phyloP scores from a whole-genome alignment of 2,329 filamentous ascomycete genomes.

The Phyllachora maydis region DNA sequence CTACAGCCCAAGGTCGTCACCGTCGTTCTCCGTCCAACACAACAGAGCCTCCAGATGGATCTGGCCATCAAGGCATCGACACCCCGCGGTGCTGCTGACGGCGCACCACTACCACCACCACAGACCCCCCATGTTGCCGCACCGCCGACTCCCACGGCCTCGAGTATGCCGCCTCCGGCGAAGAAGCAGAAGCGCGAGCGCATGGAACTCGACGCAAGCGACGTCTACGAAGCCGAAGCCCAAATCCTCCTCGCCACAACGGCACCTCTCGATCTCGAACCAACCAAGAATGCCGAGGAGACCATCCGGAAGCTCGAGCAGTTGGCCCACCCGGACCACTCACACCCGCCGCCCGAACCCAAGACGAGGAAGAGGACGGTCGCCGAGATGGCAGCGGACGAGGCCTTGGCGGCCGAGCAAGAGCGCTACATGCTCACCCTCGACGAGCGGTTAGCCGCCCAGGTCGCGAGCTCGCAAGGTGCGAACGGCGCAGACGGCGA shows the following conservation, averaged over 20 bases:
- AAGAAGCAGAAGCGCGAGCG: constrained; percentile 51
- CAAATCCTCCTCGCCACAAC: constrained; percentile 55
- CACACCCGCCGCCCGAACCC: constrained; percentile 55
- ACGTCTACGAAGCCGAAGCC: constrained; percentile 56
- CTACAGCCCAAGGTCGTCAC: constrained; percentile 55
- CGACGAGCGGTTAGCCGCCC: constrained; percentile 59
- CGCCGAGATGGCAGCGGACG: constrained; percentile 85
- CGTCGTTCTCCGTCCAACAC: constrained; percentile 68
- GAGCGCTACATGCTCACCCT: constrained; percentile 85
- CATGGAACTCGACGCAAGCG: constrained; percentile 56
- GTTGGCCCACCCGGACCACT: constrained; percentile 59
- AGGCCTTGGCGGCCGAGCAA: constrained; percentile 72
- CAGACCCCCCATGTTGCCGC: constrained; percentile 48
- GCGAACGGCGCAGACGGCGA: constrained; percentile 47
- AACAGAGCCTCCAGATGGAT: constrained; percentile 54
- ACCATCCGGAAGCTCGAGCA: constrained; percentile 51
- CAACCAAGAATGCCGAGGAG: constrained; percentile 47
- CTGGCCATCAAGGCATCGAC: constrained; percentile 58
- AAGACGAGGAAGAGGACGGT: constrained; percentile 86
- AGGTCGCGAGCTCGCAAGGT: constrained; percentile 32
- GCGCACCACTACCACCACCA: no score
- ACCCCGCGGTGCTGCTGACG: constrained; percentile 27
- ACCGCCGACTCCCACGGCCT: constrained; percentile 39
- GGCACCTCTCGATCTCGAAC: constrained; percentile 57
- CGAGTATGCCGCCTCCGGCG: constrained; percentile 35